phyloP scores from a whole-genome alignment of 441 rosid genomes.

The Populus hybrid region DNA sequence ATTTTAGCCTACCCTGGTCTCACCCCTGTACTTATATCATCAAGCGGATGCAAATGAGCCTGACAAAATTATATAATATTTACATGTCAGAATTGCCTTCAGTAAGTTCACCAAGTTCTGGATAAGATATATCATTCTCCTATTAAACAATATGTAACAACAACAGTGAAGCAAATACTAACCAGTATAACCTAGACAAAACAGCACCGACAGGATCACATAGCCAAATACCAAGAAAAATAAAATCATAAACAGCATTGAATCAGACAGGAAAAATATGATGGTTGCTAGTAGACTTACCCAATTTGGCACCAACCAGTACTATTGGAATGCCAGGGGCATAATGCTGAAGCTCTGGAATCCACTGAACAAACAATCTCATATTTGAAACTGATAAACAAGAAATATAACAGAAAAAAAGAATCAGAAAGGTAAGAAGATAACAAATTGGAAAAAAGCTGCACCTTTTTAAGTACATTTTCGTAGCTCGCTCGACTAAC shows the following conservation, averaged over 20 bases:
- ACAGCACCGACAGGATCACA: neutral
- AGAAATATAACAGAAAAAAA: neutral
- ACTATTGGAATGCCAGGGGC: conserved; percentile 88
- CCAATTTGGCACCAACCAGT: conserved; percentile 93
- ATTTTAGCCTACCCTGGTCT: neutral
- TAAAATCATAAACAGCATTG: conserved; percentile 18
- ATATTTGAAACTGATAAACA: neutral
- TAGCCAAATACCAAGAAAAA: conserved; percentile 24
- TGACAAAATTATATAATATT: neutral
- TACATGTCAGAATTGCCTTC: neutral
- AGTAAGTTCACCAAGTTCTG: neutral
- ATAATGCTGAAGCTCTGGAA: conserved; percentile 93
- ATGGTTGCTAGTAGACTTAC: conserved; percentile 36
- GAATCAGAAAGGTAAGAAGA: neutral
- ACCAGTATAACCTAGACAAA: neutral
- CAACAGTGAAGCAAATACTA: neutral
- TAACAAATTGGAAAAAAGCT: conserved; percentile 16
- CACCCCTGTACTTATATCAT: neutral
- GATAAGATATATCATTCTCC: neutral
- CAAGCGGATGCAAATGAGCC: neutral
- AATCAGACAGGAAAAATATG: conserved; percentile 21
- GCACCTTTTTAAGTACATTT: conserved; percentile 86
- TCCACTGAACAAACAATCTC: conserved; percentile 39
- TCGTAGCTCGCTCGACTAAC: conserved; percentile 96
- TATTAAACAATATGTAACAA: neutral